Conservation (phyloP, 2,329 filamentous ascomycete genomes). For the Amauroascus niger region DNA sequence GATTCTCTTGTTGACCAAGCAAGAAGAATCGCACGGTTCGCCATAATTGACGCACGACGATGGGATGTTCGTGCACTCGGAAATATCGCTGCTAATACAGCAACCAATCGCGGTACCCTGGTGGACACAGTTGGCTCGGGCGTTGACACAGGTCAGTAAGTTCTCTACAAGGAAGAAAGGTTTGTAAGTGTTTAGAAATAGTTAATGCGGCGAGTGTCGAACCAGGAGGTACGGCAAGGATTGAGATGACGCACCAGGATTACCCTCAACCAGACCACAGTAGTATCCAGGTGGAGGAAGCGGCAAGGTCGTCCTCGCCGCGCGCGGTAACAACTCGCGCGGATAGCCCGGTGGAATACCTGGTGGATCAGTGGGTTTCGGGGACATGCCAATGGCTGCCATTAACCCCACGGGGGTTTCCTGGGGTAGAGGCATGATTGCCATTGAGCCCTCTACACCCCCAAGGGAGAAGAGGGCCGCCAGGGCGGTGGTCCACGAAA, state of each 20-base stretch:
- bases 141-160: constrained; percentile 17
- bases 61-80: constrained; percentile 16
- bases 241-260: constrained; percentile 15
- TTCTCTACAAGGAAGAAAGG: constrained; percentile 12
- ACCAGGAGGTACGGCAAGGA: neutral
- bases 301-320: constrained; percentile 6
- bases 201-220: neutral
- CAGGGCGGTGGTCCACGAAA: constrained; percentile 10
- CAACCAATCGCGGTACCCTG: constrained; percentile 17
- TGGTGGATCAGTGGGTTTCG: constrained; percentile 16
- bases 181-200: neutral
- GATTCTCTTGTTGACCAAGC: constrained; percentile 7
- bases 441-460: constrained; percentile 12
- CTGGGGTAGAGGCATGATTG: constrained; percentile 13
- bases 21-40: constrained; percentile 13
- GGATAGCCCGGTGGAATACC: constrained; percentile 14
- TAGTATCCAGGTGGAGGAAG: constrained; percentile 17
- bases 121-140: constrained; percentile 17
- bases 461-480: constrained; percentile 16
- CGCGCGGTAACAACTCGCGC: constrained; percentile 13
- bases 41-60: constrained; percentile 15
- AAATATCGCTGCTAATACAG: constrained; percentile 15
- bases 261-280: constrained; percentile 17
- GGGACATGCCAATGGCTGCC: constrained; percentile 17
- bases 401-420: constrained; percentile 16